Base-by-base conservation (phyloP, 805 yeast genomes). In the Candida caryicola region DNA sequence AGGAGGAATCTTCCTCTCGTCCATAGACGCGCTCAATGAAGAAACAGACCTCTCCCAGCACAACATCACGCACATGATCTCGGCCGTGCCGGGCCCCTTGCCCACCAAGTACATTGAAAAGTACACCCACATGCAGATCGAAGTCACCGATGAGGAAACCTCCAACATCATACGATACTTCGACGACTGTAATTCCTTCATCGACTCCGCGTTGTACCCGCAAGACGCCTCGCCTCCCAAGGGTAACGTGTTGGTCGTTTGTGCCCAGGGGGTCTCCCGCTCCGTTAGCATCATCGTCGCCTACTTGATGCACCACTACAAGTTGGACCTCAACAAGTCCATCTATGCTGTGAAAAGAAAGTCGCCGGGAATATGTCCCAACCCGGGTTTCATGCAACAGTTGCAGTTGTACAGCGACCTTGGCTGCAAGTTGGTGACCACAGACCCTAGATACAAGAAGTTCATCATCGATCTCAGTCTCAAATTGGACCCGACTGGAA, bases 1-100 rank as follows among this genome's bases (percentile, higher is more conserved):
- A n/a, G 95, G 95, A 17, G 81, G 82, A 6, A 73, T 91, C 2
- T 85, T 80, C 60, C 60, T 91, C 12, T 89, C 96, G 4, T 78
- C 93, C 1, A 66, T 82, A 15, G 77, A 75, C 35, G 85, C 95
- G 0, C 62, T 89, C 16, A 63, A 73, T 12, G 71, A 77, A 3
- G 73, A 64, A 29, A 60, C 69, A 10, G 79, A 83, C 30, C 60
- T 86, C 21, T 65, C 66, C 16, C 68, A 75, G 16, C 62, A 72
- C 47, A 74, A 76, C 7, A 81, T 93, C 30, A 74, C 87, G 0
- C 87, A 84, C 54, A 76, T 93, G 8, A 57, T 91, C 16, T 82
- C 95, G 0, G 74, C 82, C 1, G 62, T 88, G 15, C 77, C 78
- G 33, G 88, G 87, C 10, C 71, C 69, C 9, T 64, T 85, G 9